phyloP scores from a whole-genome alignment of 2,329 filamentous ascomycete genomes.

The Fusarium sp. region DNA sequence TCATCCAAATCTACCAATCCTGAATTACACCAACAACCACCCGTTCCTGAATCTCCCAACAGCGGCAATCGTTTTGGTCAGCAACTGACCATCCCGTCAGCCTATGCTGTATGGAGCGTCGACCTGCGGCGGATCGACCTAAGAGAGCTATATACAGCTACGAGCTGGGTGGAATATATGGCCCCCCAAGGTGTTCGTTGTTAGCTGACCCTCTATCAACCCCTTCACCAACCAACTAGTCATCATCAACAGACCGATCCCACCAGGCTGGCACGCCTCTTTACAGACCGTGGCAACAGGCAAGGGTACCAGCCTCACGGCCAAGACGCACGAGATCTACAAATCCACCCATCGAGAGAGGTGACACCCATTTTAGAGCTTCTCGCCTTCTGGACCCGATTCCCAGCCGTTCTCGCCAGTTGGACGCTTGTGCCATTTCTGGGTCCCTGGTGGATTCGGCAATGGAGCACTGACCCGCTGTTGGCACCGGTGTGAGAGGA shows the following conservation, averaged over 20 bases:
- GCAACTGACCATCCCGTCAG: slow-evolving; percentile 4
- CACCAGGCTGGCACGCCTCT: not conserved
- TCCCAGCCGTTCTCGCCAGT: slow-evolving; percentile 22
- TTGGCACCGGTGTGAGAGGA: slow-evolving; percentile 38
- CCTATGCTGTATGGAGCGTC: not conserved
- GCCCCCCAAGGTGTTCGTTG: not conserved
- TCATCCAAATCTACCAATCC: slow-evolving; percentile 10
- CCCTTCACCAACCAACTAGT: not conserved
- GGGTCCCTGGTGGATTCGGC: slow-evolving; percentile 34
- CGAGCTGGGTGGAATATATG: not conserved
- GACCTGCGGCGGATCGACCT: slow-evolving; percentile 1
- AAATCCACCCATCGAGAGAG: slow-evolving; percentile 27
- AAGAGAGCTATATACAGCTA: not conserved
- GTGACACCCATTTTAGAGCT: slow-evolving; percentile 15
- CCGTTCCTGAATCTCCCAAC: slow-evolving; percentile 22
- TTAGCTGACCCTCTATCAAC: not conserved
- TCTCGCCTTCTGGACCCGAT: slow-evolving; percentile 3
- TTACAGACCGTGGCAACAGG: not conserved
- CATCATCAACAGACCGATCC: not conserved
- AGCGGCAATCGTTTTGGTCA: slow-evolving; percentile 23
- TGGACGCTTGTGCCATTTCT: slow-evolving; percentile 22
- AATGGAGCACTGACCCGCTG: slow-evolving; percentile 36
- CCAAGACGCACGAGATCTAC: slow-evolving; percentile 30
- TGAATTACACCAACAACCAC: slow-evolving; percentile 3
- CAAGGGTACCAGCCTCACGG: not conserved